These are phyloP conservation scores for Mesostigma viride DNA, from an alignment of 139 green algal genomes.

Conservation along the genomic window DNA sequence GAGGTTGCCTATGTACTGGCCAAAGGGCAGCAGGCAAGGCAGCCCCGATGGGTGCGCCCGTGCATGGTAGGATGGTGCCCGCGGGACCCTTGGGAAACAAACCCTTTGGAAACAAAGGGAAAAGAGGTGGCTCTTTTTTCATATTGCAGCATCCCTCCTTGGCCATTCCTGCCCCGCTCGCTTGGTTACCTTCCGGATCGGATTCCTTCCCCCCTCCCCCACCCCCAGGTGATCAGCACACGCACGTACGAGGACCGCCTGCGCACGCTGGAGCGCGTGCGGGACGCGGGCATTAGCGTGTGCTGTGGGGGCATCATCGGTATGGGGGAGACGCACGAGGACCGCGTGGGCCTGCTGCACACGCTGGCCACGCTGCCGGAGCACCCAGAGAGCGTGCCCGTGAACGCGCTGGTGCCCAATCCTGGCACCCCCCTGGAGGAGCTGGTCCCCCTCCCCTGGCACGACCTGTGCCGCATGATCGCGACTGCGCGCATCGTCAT, in stretches of 20 bases:
- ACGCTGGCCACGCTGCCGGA: slow-evolving; percentile 83
- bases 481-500: slow-evolving; percentile 90
- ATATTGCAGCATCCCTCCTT: too few relatives aligned
- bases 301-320: slow-evolving; percentile 59
- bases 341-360: slow-evolving; percentile 72
- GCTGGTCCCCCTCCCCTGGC: slow-evolving; percentile 19
- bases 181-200: too few relatives aligned
- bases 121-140: too few relatives aligned
- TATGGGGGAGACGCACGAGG: slow-evolving; percentile 54
- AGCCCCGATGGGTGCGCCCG: too few relatives aligned
- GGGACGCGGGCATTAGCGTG: slow-evolving; percentile 85
- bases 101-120: too few relatives aligned
- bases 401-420: slow-evolving; percentile 91
- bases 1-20: too few relatives aligned
- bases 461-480: slow-evolving; percentile 86
- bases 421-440: slow-evolving; percentile 80
- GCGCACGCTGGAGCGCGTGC: slow-evolving; percentile 68
- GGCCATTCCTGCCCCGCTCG: too few relatives aligned
- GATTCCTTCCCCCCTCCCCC: too few relatives aligned
- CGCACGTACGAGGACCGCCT: slow-evolving; percentile 70
- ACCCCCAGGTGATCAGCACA: slow-evolving; percentile 82
- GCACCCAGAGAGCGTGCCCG: slow-evolving; percentile 92
- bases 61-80: too few relatives aligned
- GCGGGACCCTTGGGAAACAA: too few relatives aligned
- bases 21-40: too few relatives aligned